These are phyloP conservation scores for Heliosperma pusillum DNA, from an alignment of 148 eudicot species.

Conservation along the genomic window DNA sequence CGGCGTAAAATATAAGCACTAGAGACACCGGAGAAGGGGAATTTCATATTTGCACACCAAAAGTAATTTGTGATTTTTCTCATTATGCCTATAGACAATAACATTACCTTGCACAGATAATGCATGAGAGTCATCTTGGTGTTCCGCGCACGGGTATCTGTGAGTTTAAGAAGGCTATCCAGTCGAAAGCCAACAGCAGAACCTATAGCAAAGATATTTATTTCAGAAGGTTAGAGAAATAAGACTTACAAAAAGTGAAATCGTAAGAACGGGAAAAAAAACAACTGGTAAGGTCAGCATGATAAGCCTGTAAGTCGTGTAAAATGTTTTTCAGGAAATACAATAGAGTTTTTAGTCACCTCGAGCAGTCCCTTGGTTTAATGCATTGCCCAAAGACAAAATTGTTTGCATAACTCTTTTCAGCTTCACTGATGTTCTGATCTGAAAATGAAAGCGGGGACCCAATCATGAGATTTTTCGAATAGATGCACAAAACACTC, in stretches of 20 bases:
- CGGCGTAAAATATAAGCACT: neutral
- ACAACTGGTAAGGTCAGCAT: neutral
- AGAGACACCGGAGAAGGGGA: neutral
- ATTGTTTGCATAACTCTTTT: slow-evolving; percentile 94
- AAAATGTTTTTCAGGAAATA: neutral
- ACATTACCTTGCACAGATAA: slow-evolving; percentile 85
- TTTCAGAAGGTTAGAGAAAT: neutral
- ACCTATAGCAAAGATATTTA: slow-evolving; percentile 36
- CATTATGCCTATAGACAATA: neutral
- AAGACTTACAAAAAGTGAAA: neutral
- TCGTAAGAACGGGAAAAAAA: slow-evolving; percentile 5
- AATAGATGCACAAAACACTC: neutral
- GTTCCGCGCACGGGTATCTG: slow-evolving; percentile 87
- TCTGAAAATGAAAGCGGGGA: slow-evolving; percentile 42
- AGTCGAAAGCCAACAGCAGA: slow-evolving; percentile 93
- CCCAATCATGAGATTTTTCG: slow-evolving; percentile 9
- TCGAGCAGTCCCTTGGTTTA: slow-evolving; percentile 98
- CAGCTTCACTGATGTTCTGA: slow-evolving; percentile 73
- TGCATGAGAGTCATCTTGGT: slow-evolving; percentile 97
- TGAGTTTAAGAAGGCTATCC: slow-evolving; percentile 96
- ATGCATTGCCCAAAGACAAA: slow-evolving; percentile 88
- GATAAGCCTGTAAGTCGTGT: neutral
- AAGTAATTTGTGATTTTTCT: neutral
- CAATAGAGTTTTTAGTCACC: slow-evolving; percentile 37
- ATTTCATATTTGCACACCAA: neutral